Base-by-base conservation (phyloP, 768 basidiomycete genomes). In the Polyporus arcularius region DNA sequence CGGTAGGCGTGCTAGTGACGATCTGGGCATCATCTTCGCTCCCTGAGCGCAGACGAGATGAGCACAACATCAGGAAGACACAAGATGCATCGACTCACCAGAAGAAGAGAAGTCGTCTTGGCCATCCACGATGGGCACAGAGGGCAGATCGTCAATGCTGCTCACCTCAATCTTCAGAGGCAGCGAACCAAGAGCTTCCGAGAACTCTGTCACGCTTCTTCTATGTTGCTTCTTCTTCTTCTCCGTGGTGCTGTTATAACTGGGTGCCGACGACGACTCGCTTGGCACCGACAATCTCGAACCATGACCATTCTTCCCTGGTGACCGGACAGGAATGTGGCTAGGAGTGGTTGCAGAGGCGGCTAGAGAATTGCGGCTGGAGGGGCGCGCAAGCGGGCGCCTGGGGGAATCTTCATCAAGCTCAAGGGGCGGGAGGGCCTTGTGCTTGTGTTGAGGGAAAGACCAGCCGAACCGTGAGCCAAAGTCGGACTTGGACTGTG, bases 311-410 rank as follows among this genome's bases (percentile, higher is more conserved):
- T 53, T 62, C 65, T 78, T 79, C 53, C 71, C 65, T 18, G 77
- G 74, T 16, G 81, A 74, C 26, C 74, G 74, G 4, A 81, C 73
- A 14, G 83, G 82, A 55, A 85, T 82, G 32, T 77, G 74, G 55
- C 81, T 82, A 8, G 72, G 61, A 16, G 58, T 53, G 18, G 38
- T 12, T 5, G 52, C 4, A 41, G 10, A 55, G 47, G 59, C 55
- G 15, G 63, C 53, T 18, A 68, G 69, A 5, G 75, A 69, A 30
- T 60, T 48, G 28, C 69, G 67, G 57, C 69, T 71, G 1, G 69
- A 62, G 53, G 75, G 64, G 11, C 67, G 62, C 6, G 57, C 35
- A 11, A 53, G 21, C 18, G 68, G 68, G 12, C 65, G 66, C 60
- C 65, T 67, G 1, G 67, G 65, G 2, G 70, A 70, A 7, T 72